These are phyloP conservation scores for Penicillium sp. DNA, from an alignment of 2,329 filamentous ascomycete species.

Conservation along the genomic window DNA sequence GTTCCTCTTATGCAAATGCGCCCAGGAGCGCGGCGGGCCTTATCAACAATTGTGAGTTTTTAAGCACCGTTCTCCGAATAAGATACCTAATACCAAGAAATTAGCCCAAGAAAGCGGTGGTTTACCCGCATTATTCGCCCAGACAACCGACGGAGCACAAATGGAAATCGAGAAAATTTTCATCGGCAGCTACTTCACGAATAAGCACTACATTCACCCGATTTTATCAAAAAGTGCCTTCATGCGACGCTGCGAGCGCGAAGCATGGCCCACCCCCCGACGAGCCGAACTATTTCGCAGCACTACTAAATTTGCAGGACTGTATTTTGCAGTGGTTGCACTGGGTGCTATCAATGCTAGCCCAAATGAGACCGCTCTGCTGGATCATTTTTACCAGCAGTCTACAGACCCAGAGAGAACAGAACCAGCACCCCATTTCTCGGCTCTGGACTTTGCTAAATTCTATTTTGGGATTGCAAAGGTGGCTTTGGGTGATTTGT, in stretches of 20 bases:
- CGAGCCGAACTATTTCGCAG: neutral
- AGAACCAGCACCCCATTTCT: neutral
- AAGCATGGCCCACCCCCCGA: constrained; percentile 4
- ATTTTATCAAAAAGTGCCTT: constrained; percentile 23
- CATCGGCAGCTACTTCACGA: constrained; percentile 27
- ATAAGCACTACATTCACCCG: constrained; percentile 29
- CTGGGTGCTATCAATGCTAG: neutral
- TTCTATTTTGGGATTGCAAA: constrained; percentile 29
- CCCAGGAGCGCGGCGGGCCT: neutral
- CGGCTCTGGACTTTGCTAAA: constrained; percentile 25
- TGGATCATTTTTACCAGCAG: constrained; percentile 20
- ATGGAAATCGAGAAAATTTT: constrained; percentile 30
- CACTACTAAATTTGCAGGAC: neutral
- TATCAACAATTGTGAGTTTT: neutral
- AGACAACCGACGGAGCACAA: constrained; percentile 2
- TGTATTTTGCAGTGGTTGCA: neutral
- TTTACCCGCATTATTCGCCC: neutral
- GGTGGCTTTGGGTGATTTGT: constrained; percentile 27
- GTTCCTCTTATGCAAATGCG: neutral
- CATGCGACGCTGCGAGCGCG: constrained; percentile 22
- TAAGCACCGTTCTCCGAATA: neutral
- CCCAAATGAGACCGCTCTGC: neutral
- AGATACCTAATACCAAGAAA: neutral
- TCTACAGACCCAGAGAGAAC: neutral
- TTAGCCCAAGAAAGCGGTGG: neutral